These are phyloP conservation scores for Globisporangium uncinulatum DNA, from an alignment of 352 stramenopile species.

Conservation along the genomic window DNA sequence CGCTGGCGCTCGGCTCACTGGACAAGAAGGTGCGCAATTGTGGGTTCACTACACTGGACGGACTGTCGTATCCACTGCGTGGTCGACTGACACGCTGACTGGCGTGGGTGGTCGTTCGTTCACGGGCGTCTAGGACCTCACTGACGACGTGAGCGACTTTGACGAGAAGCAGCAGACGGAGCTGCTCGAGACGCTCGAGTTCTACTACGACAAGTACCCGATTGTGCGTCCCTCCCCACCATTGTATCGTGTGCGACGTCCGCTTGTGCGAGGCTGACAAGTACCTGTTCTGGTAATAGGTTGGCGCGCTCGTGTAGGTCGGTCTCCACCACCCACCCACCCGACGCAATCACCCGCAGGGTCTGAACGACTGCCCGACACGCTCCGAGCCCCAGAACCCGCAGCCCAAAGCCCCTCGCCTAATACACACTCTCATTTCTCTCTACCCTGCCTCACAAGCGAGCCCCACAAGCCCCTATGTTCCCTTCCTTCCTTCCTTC, in stretches of 20 bases:
- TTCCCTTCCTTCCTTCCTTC: conserved; percentile 9
- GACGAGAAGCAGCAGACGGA: conserved; percentile 52
- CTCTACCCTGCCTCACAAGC: too few relatives aligned
- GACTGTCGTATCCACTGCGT: background rate
- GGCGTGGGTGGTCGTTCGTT: background rate
- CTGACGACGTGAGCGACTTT: conserved; percentile 65
- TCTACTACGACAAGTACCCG: conserved; percentile 86
- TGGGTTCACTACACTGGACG: too few relatives aligned
- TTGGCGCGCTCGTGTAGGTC: conserved; percentile 35
- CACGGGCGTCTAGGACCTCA: conserved; percentile 43
- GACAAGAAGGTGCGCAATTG: conserved; percentile 43
- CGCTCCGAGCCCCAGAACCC: too few relatives aligned
- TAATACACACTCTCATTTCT: too few relatives aligned
- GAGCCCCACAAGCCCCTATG: background rate
- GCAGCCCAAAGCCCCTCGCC: too few relatives aligned
- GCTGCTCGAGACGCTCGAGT: conserved; percentile 58
- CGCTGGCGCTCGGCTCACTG: conserved; percentile 60
- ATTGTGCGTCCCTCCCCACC: conserved; percentile 35
- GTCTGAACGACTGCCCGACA: too few relatives aligned
- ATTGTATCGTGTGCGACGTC: background rate
- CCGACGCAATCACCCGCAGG: too few relatives aligned
- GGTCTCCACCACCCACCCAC: too few relatives aligned
- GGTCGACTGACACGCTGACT: background rate
- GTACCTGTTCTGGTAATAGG: conserved; percentile 13
- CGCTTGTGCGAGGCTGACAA: background rate